A percentile compares a stretch with the other conserved stretches of the same genome.
These are phyloP conservation scores for Tetragonia tetragonoides DNA, from an alignment of 148 eudicot genomes.

Conservation along the genomic window DNA sequence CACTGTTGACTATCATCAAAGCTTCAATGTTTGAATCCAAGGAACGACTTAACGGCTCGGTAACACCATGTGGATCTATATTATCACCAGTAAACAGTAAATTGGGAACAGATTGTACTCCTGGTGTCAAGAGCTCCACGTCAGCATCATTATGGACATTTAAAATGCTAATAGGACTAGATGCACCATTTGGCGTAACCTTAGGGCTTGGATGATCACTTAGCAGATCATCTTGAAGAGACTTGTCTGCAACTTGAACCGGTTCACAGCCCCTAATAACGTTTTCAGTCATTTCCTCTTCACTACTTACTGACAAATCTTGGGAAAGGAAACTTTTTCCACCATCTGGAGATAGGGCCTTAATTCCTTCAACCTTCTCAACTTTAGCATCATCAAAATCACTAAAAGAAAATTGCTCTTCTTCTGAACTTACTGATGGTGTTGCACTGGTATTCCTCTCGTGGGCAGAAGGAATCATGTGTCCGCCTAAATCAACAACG, in stretches of 20 bases:
- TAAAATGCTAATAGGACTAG: slow-evolving; percentile 44
- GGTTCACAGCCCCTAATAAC: slow-evolving; percentile 1
- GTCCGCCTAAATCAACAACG: slow-evolving; percentile 2
- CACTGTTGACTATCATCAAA: slow-evolving; percentile 27
- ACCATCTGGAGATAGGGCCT: slow-evolving; percentile 23
- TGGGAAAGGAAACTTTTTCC: slow-evolving; percentile 25
- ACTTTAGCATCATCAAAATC: slow-evolving; percentile 45
- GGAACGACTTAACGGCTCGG: slow-evolving; percentile 39
- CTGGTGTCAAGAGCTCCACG: slow-evolving; percentile 25
- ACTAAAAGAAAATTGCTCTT: slow-evolving; percentile 61
- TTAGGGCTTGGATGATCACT: slow-evolving; percentile 23
- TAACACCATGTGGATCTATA: slow-evolving; percentile 24
- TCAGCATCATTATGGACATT: slow-evolving; percentile 20
- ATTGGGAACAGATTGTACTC: slow-evolving; percentile 60
- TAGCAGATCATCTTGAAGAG: slow-evolving; percentile 20
- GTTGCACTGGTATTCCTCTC: neutral
- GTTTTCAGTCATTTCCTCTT: slow-evolving; percentile 29
- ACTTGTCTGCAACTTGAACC: slow-evolving; percentile 19
- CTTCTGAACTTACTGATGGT: slow-evolving; percentile 31
- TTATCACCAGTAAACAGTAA: slow-evolving; percentile 36
- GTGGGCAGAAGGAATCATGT: slow-evolving; percentile 7
- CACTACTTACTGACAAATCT: slow-evolving; percentile 29
- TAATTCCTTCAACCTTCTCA: slow-evolving; percentile 16
- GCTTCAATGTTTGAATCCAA: slow-evolving; percentile 43
- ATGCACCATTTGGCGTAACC: slow-evolving; percentile 27